Evolutionary conservation across 768 basidiomycete species (phyloP), one percentile per base, ranked within the genome.

Genomic region (Phanerochaete sordida): DNA sequence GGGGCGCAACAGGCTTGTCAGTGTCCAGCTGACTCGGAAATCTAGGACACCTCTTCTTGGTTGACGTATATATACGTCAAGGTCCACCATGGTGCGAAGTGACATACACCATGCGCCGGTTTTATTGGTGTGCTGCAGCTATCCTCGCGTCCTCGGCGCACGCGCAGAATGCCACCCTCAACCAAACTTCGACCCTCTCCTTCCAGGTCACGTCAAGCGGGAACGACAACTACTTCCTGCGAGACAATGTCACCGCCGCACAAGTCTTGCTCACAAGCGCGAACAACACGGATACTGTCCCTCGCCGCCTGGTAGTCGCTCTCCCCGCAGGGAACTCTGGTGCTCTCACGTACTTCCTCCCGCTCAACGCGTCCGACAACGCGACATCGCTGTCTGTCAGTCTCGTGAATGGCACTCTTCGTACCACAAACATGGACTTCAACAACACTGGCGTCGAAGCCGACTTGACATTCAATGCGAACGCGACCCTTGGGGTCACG

Each of bases 271-370:
- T 80, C 3, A 74, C 77, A 3, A 73, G 68, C 50, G 27, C 65
- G 9, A 60, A 68, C 35, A 69, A 64, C 52, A 61, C 68, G 48
- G 24, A 35, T 30, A 27, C 2, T 26, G 31, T 27, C 27, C n/a
- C 27, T 4, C 23, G 73, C 4, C 69, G 78, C 15, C 68, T 79
- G 39, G 77, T 80, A 33, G 73, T 72, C 3, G 78, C 77, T 28
- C 71, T 78, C 43, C 79, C 79, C 26, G 74, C 77, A 30, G 79
- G 77, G 9, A 80, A 79, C 62, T 75, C 76, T 9, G 79, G 78
- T 2, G 74, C 75, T 3, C 62, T 77, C 33, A 69, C 74, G 1
- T 79, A 77, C 64, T 79, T 79, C 60, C 65, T 80, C 3, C 76
- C 78, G 0, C 8, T 43, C 11, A 43, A 43, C 19, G 39, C 8